Base-by-base conservation (phyloP, 1,139 yeast genomes). In the Taphrina wiesneri region DNA sequence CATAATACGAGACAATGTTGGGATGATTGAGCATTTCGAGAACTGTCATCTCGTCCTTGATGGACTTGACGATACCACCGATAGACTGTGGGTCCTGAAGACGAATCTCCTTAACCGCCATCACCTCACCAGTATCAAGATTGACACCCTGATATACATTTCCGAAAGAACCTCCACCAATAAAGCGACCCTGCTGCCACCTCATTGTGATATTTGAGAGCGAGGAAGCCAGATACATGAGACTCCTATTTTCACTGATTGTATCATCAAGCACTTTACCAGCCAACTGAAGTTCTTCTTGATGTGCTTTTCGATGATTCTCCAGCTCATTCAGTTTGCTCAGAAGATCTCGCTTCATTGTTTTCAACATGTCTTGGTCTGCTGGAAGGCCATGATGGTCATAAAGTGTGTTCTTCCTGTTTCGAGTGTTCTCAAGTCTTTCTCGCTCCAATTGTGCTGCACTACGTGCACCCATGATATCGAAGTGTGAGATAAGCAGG, bases 111-210 rank as follows among this genome's bases (percentile, higher is more conserved):
- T 93, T 93, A 28, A 93, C 99, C 0, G 99, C 99, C 88, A 93
- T 86, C 1, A 92, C 89, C 59, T 95, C 96, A 73, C 98, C 98
- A 21, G 96, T 90, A 71, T 92, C 98, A 70, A 93, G 82, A 74
- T 93, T 91, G 36, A 90, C 88, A 0, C 97, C 96, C 0, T 96
- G 91, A 75, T 84, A 93, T 1, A 93, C 99, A 68, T 89, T 86
- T 11, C 99, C 99, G 80, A 93, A 95, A 0, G 97, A 86, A 57
- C 99, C 99, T 53, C 96, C 96, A 3, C 99, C 99, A 73, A 93
- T 85, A 72, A 86, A 91, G 68, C 88, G 85, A 59, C 97, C 96
- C 77, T 93, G 96, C 75, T 93, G 97, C 99, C 99, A 93, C 75
- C 97, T 86, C 69, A 93, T 91, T 0, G 97, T 88, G 34, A 92